Base-by-base conservation (phyloP, 495 filamentous ascomycete species). In the Podospora didyma region DNA sequence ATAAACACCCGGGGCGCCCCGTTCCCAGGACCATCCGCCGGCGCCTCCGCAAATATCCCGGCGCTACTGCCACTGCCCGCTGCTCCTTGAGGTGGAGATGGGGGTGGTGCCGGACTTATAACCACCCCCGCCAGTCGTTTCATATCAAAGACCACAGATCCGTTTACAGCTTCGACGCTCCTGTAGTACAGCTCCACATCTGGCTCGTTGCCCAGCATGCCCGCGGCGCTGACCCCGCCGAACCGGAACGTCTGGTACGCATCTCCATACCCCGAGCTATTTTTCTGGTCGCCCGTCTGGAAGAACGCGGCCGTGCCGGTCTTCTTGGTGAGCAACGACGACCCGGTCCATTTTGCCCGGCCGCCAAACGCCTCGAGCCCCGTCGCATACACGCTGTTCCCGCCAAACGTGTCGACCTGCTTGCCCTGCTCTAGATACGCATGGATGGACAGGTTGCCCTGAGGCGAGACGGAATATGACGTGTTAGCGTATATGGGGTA, bases 401-500 rank as follows among this genome's bases (percentile, higher is more conserved):
- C 87, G 1, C 69, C 52, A 10, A 9, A 57, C 6, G 80, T 73
- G 6, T 72, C 65, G 11, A 85, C 72, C 0, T 77, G 58, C 11
- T 89, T 79, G 7, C 85, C 85, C 47, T 87, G 83, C 34, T 70
- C 64, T 22, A 93, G 68, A 21, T 71, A 70, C 0, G 81, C 87
- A 48, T 74, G 73, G 45, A 92, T 86, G 24, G 78, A 76, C 46
- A 86, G 70, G 50, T 82, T 83, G 2, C 81, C 82, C 26, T 70
- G 64, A 16, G 72, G 46, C 0, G 71, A 62, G 23, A 75, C 63
- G 35, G 58, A 48, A 56, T 81, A 85, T 1, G 80, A 75, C 6
- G 78, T 78, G 52, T 85, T 83, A 17, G 83, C 81, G 49, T 71
- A 75, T 0, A 93, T 59, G 2, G 88, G 89, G 61, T 90, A 92